Percentiles rank a stretch among this genome's conserved stretches.
Evolutionary conservation across 139 green algal genomes (phyloP).

Genomic region (Pleodorina starrii): DNA sequence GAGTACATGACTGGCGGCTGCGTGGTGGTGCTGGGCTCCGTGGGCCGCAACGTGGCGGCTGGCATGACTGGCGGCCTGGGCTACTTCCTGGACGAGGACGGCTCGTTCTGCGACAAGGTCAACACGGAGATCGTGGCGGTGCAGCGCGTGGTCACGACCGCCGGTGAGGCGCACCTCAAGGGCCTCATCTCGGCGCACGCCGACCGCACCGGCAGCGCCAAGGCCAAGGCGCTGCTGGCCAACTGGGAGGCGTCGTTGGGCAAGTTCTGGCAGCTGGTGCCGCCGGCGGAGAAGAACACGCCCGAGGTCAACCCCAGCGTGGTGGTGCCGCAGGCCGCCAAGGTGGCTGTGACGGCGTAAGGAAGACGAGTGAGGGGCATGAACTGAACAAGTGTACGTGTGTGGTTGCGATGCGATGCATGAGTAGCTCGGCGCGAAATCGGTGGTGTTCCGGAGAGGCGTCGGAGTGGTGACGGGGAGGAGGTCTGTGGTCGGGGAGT

Average conservation of each 20-base stretch:
- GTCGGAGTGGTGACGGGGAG: too few species aligned
- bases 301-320: conserved; percentile 70
- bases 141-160: conserved; percentile 89
- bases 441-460: too few species aligned
- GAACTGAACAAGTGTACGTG: too few species aligned
- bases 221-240: conserved; percentile 82
- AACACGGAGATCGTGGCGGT: conserved; percentile 98
- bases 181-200: conserved; percentile 88
- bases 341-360: conserved; percentile 41
- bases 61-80: conserved; percentile 98
- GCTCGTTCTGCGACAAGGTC: conserved; percentile 92
- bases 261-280: conserved; percentile 99
- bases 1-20: conserved; percentile 98
- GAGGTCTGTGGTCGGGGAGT: too few species aligned
- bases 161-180: conserved; percentile 91
- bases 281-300: conserved; percentile 86
- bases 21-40: conserved; percentile 80
- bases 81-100: conserved; percentile 98
- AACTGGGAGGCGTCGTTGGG: conserved; percentile 83
- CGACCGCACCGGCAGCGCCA: conserved; percentile 85
- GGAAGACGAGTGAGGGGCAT: too few species aligned
- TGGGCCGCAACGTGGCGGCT: conserved; percentile 96
- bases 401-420: too few species aligned
- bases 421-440: too few species aligned
- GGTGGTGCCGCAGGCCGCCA: not conserved